phyloP scores from a whole-genome alignment of 805 yeast species.

The Clavispora vitiphila region DNA sequence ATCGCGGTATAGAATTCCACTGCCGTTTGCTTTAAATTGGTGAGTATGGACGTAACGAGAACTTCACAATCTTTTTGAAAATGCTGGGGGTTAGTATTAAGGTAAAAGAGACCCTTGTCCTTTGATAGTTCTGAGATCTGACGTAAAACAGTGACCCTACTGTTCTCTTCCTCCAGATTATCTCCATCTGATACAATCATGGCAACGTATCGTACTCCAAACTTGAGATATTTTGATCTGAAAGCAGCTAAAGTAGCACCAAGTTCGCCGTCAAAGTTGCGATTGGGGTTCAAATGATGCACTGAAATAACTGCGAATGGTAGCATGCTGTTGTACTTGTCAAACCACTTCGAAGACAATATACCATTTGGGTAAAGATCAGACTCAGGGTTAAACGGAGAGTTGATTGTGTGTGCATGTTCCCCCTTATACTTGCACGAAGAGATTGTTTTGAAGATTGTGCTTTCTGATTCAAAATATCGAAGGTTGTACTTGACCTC shows the following conservation, averaged over 20 bases:
- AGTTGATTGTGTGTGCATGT: constrained; percentile 24
- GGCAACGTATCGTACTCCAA: constrained; percentile 18
- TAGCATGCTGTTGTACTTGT: constrained; percentile 24
- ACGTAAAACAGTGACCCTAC: constrained; percentile 21
- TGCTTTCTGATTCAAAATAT: constrained; percentile 5
- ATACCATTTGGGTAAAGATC: constrained; percentile 25
- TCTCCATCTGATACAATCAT: constrained; percentile 17
- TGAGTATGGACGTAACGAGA: constrained; percentile 25
- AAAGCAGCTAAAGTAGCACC: constrained; percentile 12
- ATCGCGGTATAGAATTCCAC: constrained; percentile 29
- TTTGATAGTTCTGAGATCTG: constrained; percentile 26
- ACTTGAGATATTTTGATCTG: constrained; percentile 6
- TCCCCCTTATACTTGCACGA: constrained; percentile 4
- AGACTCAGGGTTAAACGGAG: constrained; percentile 33
- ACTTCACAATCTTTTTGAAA: constrained; percentile 27
- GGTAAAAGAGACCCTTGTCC: constrained; percentile 26
- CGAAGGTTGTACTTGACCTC: constrained; percentile 27
- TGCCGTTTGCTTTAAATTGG: constrained; percentile 25
- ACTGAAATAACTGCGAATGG: constrained; percentile 30
- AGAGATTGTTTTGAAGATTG: constrained; percentile 1
- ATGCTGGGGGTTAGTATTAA: constrained; percentile 10
- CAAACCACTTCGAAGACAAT: constrained; percentile 30
- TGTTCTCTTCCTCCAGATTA: constrained; percentile 15
- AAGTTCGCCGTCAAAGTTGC: constrained; percentile 12
- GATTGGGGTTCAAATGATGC: constrained; percentile 12